Evolutionary conservation across 208 protist species (phyloP), one percentile per base, ranked within the genome.

Genomic region (Kentomonas sorsogonicus): DNA sequence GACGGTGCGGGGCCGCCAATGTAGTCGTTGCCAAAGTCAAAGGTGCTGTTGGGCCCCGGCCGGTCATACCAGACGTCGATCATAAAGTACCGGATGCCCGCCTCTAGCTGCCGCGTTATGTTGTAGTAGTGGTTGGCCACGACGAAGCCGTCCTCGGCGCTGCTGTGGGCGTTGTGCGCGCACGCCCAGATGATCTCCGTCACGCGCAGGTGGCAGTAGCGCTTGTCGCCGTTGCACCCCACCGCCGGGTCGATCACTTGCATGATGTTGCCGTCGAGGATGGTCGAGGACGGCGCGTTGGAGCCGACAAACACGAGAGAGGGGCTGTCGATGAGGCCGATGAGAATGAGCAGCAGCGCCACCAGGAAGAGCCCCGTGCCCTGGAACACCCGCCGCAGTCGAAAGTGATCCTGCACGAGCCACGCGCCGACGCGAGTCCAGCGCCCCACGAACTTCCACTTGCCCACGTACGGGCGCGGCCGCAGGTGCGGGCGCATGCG

Each of bases 71-170:
- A 70, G 46, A 77, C 53, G 38, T 77, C 70, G 40, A 77, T 64
- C 70, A 77, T 77, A 52, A 77, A 72, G 52, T 55, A 68, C 53
- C 70, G 70, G 31, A 71, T 63, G 50, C 70, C 70, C 3, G 70
- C 60, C 18, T 46, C 10, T 11, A 77, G 70, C 70, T 77, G 70
- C 15, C 61, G 58, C 4, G 60, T 46, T 36, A 77, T 64, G 60
- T 77, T 72, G 64, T 68, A 77, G 51, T 77, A 77, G 70, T 77
- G 70, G 34, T 77, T 68, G 26, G 63, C 54, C 33, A 60, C 25
- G 18, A 77, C 63, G 41, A 77, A 77, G 36, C 57, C 53, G 56
- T 77, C 64, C 55, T 77, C 70, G 9, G 72, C 30, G 55, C 58
- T 77, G 64, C 63, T 70, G 60, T 71, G 64, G 5, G 64, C 58